Percentiles rank a stretch among this genome's conserved stretches.
Conservation (phyloP, 2,329 filamentous ascomycete species). For the Ophiocordyceps camponoti-rufipedis region DNA sequence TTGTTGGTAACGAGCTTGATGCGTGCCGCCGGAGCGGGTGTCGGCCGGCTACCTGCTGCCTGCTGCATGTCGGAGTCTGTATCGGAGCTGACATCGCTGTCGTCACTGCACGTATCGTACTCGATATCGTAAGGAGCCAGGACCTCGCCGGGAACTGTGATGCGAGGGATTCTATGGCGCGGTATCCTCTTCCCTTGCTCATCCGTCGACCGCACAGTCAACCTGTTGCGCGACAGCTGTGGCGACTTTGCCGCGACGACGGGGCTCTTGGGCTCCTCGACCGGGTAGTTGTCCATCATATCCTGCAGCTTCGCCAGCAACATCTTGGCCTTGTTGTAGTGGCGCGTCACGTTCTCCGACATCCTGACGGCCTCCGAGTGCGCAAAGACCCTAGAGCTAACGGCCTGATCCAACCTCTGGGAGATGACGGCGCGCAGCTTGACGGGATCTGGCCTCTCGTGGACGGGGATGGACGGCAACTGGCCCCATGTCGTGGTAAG, state of each 20-base stretch:
- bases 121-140: constrained; percentile 47
- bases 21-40: constrained; percentile 19
- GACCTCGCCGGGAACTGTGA: constrained; percentile 48
- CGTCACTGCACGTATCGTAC: constrained; percentile 37
- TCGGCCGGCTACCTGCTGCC: constrained; percentile 16
- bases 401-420: constrained; percentile 31
- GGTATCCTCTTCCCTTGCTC: constrained; percentile 27
- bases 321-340: constrained; percentile 40
- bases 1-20: constrained; percentile 29
- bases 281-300: constrained; percentile 42
- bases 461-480: constrained; percentile 28
- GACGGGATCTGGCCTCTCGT: constrained; percentile 27
- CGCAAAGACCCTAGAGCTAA: constrained; percentile 37
- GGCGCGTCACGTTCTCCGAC: constrained; percentile 42
- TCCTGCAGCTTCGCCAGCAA: constrained; percentile 39
- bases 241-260: constrained; percentile 32
- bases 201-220: constrained; percentile 23
- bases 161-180: constrained; percentile 31
- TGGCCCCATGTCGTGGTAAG: constrained; percentile 38
- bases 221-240: constrained; percentile 29
- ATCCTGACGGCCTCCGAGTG: constrained; percentile 46
- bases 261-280: constrained; percentile 33
- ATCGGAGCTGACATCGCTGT: constrained; percentile 33
- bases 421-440: constrained; percentile 43
- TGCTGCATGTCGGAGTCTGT: constrained; percentile 22